Evolutionary conservation across 75 land plant species (phyloP), one percentile per base, ranked within the genome.

Genomic region (Sequoiadendron giganteum): DNA sequence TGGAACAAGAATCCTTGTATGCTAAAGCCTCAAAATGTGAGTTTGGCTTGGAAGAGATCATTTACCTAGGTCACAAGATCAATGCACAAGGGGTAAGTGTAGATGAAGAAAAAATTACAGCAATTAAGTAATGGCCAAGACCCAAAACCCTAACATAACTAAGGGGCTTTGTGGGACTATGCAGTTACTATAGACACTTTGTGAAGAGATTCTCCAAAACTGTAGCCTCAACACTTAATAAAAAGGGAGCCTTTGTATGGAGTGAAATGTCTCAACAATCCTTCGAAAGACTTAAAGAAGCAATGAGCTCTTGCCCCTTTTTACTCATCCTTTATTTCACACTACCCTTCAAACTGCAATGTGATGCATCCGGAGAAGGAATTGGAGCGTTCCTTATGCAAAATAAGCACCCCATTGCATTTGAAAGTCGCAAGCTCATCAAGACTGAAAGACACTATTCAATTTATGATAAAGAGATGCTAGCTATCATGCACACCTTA

Each of bases 1-100:
- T 90, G 25, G 34, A 52, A 52, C 1, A 10, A 1, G 30, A 86
- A 16, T 15, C 2, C 68, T 40, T 89, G 1, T 86, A 81, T 86
- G 85, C 87, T 19, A 89, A 86, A 58, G 52, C 32, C n/a, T 58
- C 47, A 1, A 89, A 76, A 30, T 89, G 89, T 34, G 18, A 34
- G 38, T 89, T 89, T 40, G 73, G 79, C 45, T 4, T 48, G 15
- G 28, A 82, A 4, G 16, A 61, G 43, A 49, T 79, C 0, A 0
- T 43, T 5, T 86, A 77, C 88, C 38, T 89, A 0, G 83, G 70
- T 1, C 80, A 86, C 52, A 30, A 82, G 0, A 61, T 89, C 18
- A 34, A 34, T 36, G 78, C 25, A 13, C 15, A 89, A 65, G 88
- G 85, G 3, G 81, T 84, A 1, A 5, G 3, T 1, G 73, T 85